These are phyloP conservation scores for Chlamydomonas reinhardtii DNA, from an alignment of 163 green algal species.

Conservation along the genomic window DNA sequence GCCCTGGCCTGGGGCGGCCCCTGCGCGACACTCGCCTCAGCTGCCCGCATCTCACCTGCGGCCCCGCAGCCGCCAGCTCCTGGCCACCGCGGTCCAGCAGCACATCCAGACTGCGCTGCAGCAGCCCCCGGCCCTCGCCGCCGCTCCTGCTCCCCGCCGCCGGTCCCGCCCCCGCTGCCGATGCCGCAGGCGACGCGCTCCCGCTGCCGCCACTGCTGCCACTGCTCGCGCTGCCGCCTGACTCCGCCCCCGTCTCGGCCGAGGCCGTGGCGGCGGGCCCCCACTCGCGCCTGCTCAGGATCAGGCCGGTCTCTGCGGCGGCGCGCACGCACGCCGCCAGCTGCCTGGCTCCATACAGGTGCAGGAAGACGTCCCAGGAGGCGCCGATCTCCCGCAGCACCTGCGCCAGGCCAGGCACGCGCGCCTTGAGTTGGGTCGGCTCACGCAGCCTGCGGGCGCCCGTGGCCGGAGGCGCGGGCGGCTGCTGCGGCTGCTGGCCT, in stretches of 20 bases:
- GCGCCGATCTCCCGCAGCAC: not conserved
- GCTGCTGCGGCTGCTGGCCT: too few species aligned
- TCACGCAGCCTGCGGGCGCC: not conserved
- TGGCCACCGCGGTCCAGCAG: not conserved
- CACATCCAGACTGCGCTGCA: constrained; percentile 28
- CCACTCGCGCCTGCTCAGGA: not conserved
- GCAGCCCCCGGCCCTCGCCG: not conserved
- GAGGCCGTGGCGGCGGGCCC: not conserved
- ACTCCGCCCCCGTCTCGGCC: not conserved
- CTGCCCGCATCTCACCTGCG: constrained; percentile 6
- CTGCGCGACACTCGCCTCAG: too few species aligned
- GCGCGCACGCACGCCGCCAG: constrained; percentile 24
- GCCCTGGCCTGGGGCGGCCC: too few species aligned
- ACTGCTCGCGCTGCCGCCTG: not conserved
- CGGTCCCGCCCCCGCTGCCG: not conserved
- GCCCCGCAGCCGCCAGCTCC: constrained; percentile 32
- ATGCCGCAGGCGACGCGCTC: not conserved
- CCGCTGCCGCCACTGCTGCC: too few species aligned
- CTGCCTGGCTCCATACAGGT: not conserved
- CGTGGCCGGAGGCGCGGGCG: too few species aligned
- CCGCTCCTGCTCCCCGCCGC: not conserved
- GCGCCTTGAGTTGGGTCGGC: too few species aligned
- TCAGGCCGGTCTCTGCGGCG: not conserved
- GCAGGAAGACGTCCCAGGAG: constrained; percentile 12
- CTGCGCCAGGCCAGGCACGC: not conserved